phyloP scores from a whole-genome alignment of 306 rosid species.

The Quercus robur region DNA sequence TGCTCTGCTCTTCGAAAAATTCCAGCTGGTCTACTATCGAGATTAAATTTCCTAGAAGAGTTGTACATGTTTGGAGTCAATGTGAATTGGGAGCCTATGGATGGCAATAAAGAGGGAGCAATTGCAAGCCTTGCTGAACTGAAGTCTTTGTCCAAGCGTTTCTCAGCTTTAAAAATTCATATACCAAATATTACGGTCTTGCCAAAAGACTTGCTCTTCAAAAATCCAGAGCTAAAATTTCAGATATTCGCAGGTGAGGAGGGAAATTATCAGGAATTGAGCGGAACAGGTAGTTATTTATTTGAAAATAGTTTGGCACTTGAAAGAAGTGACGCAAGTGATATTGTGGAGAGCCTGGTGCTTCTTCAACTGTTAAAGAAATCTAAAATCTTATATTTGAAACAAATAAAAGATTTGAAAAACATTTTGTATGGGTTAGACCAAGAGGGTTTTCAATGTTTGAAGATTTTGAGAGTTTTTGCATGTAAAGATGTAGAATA shows the following conservation, averaged over 20 bases:
- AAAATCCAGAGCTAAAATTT: neutral
- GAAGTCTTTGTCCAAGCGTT: neutral
- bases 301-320: conserved; percentile 10
- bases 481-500: conserved; percentile 15
- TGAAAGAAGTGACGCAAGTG: neutral
- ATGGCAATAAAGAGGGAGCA: neutral
- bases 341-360: neutral
- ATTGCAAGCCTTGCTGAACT: conserved; percentile 4
- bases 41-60: neutral
- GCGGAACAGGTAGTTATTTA: neutral
- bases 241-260: neutral
- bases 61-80: neutral
- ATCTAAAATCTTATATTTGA: conserved; percentile 8
- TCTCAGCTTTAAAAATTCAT: conserved; percentile 9
- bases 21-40: neutral
- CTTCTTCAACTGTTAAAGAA: conserved; percentile 12
- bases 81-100: too few relatives aligned
- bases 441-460: conserved; percentile 8
- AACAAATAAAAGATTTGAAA: conserved; percentile 3
- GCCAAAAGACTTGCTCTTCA: conserved; percentile 5
- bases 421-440: neutral
- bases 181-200: neutral
- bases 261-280: too few relatives aligned
- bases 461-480: conserved; percentile 1
- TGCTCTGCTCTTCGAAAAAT: neutral